phyloP scores from a whole-genome alignment of 164 flowering plant species.

The Kingdonia uniflora region DNA sequence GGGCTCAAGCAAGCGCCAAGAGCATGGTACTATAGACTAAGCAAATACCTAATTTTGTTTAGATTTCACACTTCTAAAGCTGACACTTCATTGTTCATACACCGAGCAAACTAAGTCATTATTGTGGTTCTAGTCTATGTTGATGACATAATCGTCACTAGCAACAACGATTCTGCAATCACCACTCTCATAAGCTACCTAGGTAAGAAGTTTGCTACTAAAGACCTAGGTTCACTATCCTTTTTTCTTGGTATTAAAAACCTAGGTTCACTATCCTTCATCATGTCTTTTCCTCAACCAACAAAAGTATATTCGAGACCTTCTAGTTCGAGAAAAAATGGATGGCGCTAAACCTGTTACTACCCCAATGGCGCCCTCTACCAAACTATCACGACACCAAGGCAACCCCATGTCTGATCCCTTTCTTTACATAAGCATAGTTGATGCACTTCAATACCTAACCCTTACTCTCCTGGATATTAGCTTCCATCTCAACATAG shows the following conservation, averaged over 20 bases:
- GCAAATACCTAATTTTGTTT: background rate
- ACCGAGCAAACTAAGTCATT: background rate
- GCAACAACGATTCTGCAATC: background rate
- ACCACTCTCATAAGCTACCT: background rate
- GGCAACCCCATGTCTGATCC: background rate
- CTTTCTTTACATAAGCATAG: background rate
- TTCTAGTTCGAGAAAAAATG: too few relatives aligned
- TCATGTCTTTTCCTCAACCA: background rate
- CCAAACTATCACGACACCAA: background rate
- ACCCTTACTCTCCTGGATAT: background rate
- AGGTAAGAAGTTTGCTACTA: background rate
- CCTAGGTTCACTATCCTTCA: background rate
- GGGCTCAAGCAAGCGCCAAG: background rate
- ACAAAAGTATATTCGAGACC: too few relatives aligned
- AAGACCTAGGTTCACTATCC: too few relatives aligned
- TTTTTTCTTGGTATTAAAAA: too few relatives aligned
- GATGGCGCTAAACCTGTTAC: background rate
- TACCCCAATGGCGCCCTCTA: background rate
- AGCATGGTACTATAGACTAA: background rate
- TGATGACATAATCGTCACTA: too few relatives aligned
- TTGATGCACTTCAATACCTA: background rate
- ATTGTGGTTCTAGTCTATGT: background rate
- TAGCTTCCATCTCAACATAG: background rate
- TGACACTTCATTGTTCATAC: background rate
- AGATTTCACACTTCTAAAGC: background rate